Evolutionary conservation across 1,139 yeast species (phyloP).

Genomic region (Debaryomyces singareniensis): DNA sequence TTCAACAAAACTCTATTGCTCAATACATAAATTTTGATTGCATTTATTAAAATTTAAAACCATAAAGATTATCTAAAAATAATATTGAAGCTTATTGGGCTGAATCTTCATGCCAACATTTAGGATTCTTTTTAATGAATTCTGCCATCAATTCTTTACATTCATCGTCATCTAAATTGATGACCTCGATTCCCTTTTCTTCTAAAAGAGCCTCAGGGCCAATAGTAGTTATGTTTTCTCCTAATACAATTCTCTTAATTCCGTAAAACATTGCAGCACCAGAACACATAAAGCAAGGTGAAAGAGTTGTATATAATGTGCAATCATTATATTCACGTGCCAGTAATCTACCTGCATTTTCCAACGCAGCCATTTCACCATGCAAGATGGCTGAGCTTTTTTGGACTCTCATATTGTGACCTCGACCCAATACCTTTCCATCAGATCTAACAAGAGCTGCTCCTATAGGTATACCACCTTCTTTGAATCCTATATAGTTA

Average conservation of each 20-base stretch:
- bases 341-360: conserved; percentile 79
- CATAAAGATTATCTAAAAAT: too few relatives aligned
- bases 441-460: conserved; percentile 68
- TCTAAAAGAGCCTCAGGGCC: conserved; percentile 73
- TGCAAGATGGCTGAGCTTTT: conserved; percentile 75
- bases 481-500: conserved; percentile 44
- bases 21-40: too few relatives aligned
- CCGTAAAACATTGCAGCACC: conserved; percentile 91
- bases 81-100: too few relatives aligned
- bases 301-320: conserved; percentile 83
- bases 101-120: conserved; percentile 86
- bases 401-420: conserved; percentile 87
- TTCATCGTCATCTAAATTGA: conserved; percentile 57
- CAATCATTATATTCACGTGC: conserved; percentile 63
- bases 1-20: too few relatives aligned
- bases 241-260: conserved; percentile 76
- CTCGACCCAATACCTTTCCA: conserved; percentile 77
- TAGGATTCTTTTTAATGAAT: conserved; percentile 73
- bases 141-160: conserved; percentile 71
- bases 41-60: too few relatives aligned
- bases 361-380: conserved; percentile 86
- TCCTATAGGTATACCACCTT: conserved; percentile 93
- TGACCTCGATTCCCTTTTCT: conserved; percentile 66
- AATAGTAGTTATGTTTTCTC: conserved; percentile 73
- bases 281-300: conserved; percentile 93